Evolutionary conservation across 1,139 yeast genomes (phyloP).

Genomic region (Wickerhamomyces sp.): DNA sequence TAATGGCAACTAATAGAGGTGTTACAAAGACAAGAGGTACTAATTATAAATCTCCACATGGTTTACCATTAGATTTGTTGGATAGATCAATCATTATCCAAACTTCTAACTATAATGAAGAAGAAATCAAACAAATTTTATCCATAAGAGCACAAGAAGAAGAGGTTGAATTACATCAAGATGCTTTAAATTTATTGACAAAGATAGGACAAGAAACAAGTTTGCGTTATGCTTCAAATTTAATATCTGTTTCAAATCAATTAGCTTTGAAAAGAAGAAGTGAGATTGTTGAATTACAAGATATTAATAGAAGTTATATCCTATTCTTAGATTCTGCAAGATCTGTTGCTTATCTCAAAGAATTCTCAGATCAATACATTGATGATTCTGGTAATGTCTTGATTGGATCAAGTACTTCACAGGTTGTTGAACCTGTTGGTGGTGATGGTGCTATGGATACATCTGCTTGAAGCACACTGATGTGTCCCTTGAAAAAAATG

Average conservation of each 20-base stretch:
- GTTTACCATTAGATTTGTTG: slow-evolving; percentile 88
- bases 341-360: slow-evolving; percentile 76
- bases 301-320: slow-evolving; percentile 82
- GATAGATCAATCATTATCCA: slow-evolving; percentile 93
- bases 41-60: slow-evolving; percentile 91
- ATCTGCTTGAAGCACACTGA: slow-evolving; percentile 7
- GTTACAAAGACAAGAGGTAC: slow-evolving; percentile 91
- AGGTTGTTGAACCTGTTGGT: slow-evolving; percentile 3
- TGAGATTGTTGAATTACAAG: slow-evolving; percentile 65
- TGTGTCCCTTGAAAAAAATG: background rate
- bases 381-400: slow-evolving; percentile 67
- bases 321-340: slow-evolving; percentile 85
- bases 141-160: slow-evolving; percentile 94
- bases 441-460: slow-evolving; percentile 44
- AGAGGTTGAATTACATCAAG: slow-evolving; percentile 79
- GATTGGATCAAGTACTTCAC: slow-evolving; percentile 31
- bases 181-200: slow-evolving; percentile 84
- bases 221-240: slow-evolving; percentile 87
- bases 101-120: slow-evolving; percentile 69
- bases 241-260: slow-evolving; percentile 85
- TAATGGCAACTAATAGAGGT: slow-evolving; percentile 98
- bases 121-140: slow-evolving; percentile 81
- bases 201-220: slow-evolving; percentile 92
- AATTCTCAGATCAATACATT: slow-evolving; percentile 61
- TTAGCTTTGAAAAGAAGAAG: slow-evolving; percentile 79